phyloP scores from a whole-genome alignment of 2,329 filamentous ascomycete genomes.

The Cladosporium sp. region DNA sequence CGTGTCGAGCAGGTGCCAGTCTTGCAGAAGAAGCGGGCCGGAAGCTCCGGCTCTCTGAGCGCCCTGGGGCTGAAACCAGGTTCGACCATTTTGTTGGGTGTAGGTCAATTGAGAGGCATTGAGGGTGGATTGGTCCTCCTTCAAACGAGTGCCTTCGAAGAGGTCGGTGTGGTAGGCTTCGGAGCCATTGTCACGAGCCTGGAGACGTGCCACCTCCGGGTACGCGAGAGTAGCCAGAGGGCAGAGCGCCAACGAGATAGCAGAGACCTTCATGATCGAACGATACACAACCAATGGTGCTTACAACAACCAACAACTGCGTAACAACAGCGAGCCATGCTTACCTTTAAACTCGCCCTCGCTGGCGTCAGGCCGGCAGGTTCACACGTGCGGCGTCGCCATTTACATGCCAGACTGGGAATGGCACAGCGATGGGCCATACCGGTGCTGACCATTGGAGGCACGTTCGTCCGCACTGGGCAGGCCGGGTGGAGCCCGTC shows the following conservation, averaged over 20 bases:
- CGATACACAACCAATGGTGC: not conserved
- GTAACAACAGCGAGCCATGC: not conserved
- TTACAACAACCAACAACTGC: not conserved
- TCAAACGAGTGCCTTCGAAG: slow-evolving; percentile 22
- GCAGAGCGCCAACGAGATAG: slow-evolving; percentile 6
- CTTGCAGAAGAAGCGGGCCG: slow-evolving; percentile 57
- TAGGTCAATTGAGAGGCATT: slow-evolving; percentile 28
- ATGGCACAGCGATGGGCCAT: slow-evolving; percentile 4
- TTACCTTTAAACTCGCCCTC: slow-evolving; percentile 5
- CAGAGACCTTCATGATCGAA: slow-evolving; percentile 3
- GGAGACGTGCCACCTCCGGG: not conserved
- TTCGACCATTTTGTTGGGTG: slow-evolving; percentile 25
- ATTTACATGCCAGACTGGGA: slow-evolving; percentile 1
- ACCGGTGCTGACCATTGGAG: slow-evolving; percentile 3
- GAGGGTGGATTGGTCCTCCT: slow-evolving; percentile 20
- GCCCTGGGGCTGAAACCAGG: slow-evolving; percentile 25
- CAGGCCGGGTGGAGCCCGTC: slow-evolving; percentile 1
- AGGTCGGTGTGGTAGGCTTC: slow-evolving; percentile 21
- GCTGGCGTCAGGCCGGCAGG: not conserved
- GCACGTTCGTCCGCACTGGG: not conserved
- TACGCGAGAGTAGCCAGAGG: slow-evolving; percentile 9
- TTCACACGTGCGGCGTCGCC: slow-evolving; percentile 1
- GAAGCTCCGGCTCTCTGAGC: slow-evolving; percentile 46
- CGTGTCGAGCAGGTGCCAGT: slow-evolving; percentile 60
- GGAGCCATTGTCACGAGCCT: slow-evolving; percentile 4